Evolutionary conservation across 163 green algal genomes (phyloP).

Genomic region (Scenedesmus sp.): DNA sequence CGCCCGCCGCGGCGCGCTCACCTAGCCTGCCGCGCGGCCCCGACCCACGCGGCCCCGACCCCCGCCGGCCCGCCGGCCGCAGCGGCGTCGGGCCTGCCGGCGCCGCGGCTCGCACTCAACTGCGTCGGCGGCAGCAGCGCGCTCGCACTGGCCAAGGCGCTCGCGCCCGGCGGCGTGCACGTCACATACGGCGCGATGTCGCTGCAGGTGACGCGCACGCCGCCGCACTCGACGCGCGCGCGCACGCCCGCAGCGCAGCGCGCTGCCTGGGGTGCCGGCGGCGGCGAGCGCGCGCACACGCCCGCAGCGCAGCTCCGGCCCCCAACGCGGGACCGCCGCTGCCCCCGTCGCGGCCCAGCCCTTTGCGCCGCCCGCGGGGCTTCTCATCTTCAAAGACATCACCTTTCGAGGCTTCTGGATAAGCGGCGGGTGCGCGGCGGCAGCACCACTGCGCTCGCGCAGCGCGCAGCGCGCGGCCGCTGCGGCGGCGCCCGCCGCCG

Average conservation of each 20-base stretch:
- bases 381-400: conserved; percentile 95
- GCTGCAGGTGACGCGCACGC: no score
- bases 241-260: no score
- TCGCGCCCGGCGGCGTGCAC: conserved; percentile 72
- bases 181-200: conserved; percentile 92
- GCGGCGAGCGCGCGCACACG: no score
- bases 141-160: conserved; percentile 64
- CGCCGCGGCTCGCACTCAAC: conserved; percentile 79
- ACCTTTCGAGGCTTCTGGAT: conserved; percentile 86
- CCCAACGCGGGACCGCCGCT: no score
- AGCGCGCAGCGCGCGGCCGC: no score
- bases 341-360: conserved; percentile 53
- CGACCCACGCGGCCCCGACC: background rate
- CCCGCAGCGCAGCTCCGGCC: no score
- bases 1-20: background rate
- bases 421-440: conserved; percentile 56
- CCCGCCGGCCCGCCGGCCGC: background rate
- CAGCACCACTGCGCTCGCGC: background rate
- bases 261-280: no score
- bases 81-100: conserved; percentile 48
- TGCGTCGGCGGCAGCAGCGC: conserved; percentile 74
- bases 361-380: conserved; percentile 69
- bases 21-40: background rate
- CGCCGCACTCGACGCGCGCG: no score
- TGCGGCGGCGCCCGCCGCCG: no score